Evolutionary conservation across 176 grass and related monocot species (phyloP).

Genomic region (sorghum (Sorghum bicolor)): Sorghum_bicolor_NCBIv3 NC_012878.2:2930501-2931000

Average conservation of each 20-base stretch:
- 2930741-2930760: not conserved
- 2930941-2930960: not conserved
- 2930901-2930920: no score
- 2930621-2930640: not conserved
- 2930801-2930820: not conserved
- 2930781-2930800: not conserved
- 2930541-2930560: constrained; percentile 38
- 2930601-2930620: constrained; percentile 2
- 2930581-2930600: constrained; percentile 59
- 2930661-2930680: constrained; percentile 16
- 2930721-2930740: not conserved
- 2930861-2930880: not conserved
- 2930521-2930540: constrained; percentile 17
- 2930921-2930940: not conserved
- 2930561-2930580: constrained; percentile 19
- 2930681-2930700: constrained; percentile 39
- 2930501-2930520: constrained; percentile 39
- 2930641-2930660: not conserved
- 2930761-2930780: not conserved
- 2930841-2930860: not conserved
- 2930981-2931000: not conserved
- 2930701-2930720: not conserved
- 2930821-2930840: not conserved
- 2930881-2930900: not conserved
- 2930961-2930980: not conserved